phyloP scores from a whole-genome alignment of 148 eudicot species.

The Salicornia ramosissima region DNA sequence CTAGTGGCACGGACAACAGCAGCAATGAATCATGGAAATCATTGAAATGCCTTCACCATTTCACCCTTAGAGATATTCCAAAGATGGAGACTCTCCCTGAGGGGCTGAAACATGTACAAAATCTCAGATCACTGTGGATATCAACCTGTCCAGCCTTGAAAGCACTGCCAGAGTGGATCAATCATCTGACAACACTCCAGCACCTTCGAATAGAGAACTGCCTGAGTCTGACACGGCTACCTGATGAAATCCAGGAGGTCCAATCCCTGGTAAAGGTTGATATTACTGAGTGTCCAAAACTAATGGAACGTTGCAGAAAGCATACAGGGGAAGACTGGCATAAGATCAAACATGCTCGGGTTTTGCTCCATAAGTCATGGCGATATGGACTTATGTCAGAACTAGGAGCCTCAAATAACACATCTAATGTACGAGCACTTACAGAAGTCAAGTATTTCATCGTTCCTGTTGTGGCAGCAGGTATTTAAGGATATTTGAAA shows the following conservation, averaged over 20 bases:
- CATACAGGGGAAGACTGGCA: slow-evolving; percentile 25
- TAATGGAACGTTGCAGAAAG: slow-evolving; percentile 27
- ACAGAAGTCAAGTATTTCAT: background rate
- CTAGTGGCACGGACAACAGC: background rate
- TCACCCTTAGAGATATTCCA: slow-evolving; percentile 18
- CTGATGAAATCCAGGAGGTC: slow-evolving; percentile 17
- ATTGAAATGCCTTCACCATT: background rate
- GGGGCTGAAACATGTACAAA: slow-evolving; percentile 10
- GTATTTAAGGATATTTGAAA: too few species aligned
- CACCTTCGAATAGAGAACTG: slow-evolving; percentile 26
- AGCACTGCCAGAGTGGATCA: slow-evolving; percentile 26
- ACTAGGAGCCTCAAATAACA: slow-evolving; percentile 7
- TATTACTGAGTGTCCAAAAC: slow-evolving; percentile 24
- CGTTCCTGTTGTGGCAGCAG: background rate
- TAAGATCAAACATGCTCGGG: too few species aligned
- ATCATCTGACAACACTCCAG: slow-evolving; percentile 18
- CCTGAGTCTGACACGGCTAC: slow-evolving; percentile 16
- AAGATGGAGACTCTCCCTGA: slow-evolving; percentile 19
- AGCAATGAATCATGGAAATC: slow-evolving; percentile 2
- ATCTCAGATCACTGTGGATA: slow-evolving; percentile 22
- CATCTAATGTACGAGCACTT: background rate
- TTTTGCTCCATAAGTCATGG: slow-evolving; percentile 29
- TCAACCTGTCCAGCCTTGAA: slow-evolving; percentile 17
- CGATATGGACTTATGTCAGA: slow-evolving; percentile 21
- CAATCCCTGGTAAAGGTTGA: slow-evolving; percentile 23